Evolutionary conservation across 306 rosid genomes (phyloP), one percentile per base, ranked within the genome.

Genomic region (Mucuna pruriens): DNA sequence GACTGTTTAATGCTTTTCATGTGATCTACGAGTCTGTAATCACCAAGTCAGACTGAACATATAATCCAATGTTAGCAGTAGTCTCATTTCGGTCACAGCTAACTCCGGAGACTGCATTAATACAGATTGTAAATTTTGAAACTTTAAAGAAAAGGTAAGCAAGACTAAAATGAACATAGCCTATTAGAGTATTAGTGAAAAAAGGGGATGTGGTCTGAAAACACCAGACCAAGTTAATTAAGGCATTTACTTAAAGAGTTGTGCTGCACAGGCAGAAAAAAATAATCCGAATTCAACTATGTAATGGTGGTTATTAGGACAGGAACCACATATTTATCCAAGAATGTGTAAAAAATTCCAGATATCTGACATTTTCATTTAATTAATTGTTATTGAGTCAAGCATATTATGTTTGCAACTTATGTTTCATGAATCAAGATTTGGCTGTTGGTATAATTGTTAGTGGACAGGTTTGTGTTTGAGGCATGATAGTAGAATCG

Each of bases 341-440:
- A 52, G 68, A 38, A 44, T 17, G 54, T 36, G 51, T 9, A 4
- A 74, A 71, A 55, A 13, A 8, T 8, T 39, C 54, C 8, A 2
- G 26, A 38, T 25, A 22, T 16, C 70, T 29, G 23, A 22, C 57
- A 33, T 31, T 80, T 70, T 33, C 44, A 42, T 70, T 57, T 46
- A 12, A 3, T 38, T 78, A 17, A 3, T 66, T 78, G 64, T 78
- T 66, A 4, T 44, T 49, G 23, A 73, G 62, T 36, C 44, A 55
- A 79, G 55, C 62, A 36, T 67, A 15, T 55, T 31, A 4, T 66
- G 22, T 75, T 31, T 1, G 3, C 8, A 55, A 38, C 10, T 11
- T 75, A 13, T 46, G 76, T 29, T 66, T 10, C 29, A 45, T 9
- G 17, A 58, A 13, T 61, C 8, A 20, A 39, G 29, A 57, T 17